These are phyloP conservation scores for Talaromyces sp. DNA, from an alignment of 2,329 filamentous ascomycete genomes.

Conservation along the genomic window DNA sequence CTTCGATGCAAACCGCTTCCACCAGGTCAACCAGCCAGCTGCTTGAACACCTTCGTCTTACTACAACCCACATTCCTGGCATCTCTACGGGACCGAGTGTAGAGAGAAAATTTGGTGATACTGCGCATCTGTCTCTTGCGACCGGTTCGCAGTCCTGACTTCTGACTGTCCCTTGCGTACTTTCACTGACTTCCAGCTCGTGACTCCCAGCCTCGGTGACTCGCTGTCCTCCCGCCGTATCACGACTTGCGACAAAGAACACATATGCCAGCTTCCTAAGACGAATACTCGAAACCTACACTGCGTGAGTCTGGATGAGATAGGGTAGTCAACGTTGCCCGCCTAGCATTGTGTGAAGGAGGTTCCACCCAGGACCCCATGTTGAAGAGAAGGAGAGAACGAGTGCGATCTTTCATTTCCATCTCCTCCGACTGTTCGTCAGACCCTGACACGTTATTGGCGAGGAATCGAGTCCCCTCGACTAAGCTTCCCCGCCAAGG, in stretches of 20 bases:
- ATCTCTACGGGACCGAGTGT: conserved; percentile 9
- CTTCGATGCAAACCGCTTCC: conserved; percentile 41
- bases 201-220: neutral
- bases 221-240: neutral
- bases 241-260: conserved; percentile 2
- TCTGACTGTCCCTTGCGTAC: conserved; percentile 10
- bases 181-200: conserved; percentile 5
- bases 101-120: neutral
- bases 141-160: conserved; percentile 17
- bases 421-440: conserved; percentile 22
- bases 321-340: conserved; percentile 17
- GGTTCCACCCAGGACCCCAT: conserved; percentile 42
- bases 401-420: conserved; percentile 38
- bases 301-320: conserved; percentile 12
- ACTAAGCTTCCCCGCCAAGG: conserved; percentile 27
- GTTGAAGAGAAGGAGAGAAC: conserved; percentile 50
- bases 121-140: conserved; percentile 14
- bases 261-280: neutral
- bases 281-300: neutral
- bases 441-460: neutral
- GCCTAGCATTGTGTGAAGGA: conserved; percentile 20
- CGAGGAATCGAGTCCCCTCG: conserved; percentile 24
- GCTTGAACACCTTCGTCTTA: conserved; percentile 27
- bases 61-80: conserved; percentile 10
- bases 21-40: conserved; percentile 10